Conservation (phyloP, 2,329 filamentous ascomycete species). For the Fusarium drepaniforme region DNA sequence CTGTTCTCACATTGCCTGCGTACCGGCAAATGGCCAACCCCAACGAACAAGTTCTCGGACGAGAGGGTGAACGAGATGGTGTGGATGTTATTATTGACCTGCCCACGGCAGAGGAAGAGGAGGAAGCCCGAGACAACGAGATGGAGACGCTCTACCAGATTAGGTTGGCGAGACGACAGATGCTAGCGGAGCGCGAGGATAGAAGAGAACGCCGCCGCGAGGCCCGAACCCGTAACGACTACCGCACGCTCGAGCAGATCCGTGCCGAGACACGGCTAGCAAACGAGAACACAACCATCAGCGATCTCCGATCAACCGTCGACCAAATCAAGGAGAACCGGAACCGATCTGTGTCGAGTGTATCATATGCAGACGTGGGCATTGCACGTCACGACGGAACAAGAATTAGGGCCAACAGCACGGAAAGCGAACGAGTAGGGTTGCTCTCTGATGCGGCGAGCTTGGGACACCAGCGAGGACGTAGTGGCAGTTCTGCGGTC, state of each 20-base stretch:
- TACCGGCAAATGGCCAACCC: slow-evolving; percentile 81
- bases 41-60: slow-evolving; percentile 84
- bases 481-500: slow-evolving; percentile 63
- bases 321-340: slow-evolving; percentile 69
- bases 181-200: slow-evolving; percentile 82
- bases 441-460: slow-evolving; percentile 78
- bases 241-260: slow-evolving; percentile 75
- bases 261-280: slow-evolving; percentile 66
- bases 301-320: slow-evolving; percentile 68
- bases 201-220: slow-evolving; percentile 77
- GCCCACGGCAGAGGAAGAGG: slow-evolving; percentile 84
- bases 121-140: slow-evolving; percentile 83
- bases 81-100: slow-evolving; percentile 92
- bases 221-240: slow-evolving; percentile 79
- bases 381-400: slow-evolving; percentile 84
- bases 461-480: slow-evolving; percentile 50
- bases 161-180: slow-evolving; percentile 79
- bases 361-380: slow-evolving; percentile 82
- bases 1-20: slow-evolving; percentile 92
- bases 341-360: slow-evolving; percentile 77
- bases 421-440: slow-evolving; percentile 78
- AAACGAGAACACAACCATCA: slow-evolving; percentile 62
- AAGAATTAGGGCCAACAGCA: slow-evolving; percentile 78
- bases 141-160: slow-evolving; percentile 97
- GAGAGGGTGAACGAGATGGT: slow-evolving; percentile 91